phyloP scores from a whole-genome alignment of 805 yeast species.

The Blastobotrys chiropterorum region DNA sequence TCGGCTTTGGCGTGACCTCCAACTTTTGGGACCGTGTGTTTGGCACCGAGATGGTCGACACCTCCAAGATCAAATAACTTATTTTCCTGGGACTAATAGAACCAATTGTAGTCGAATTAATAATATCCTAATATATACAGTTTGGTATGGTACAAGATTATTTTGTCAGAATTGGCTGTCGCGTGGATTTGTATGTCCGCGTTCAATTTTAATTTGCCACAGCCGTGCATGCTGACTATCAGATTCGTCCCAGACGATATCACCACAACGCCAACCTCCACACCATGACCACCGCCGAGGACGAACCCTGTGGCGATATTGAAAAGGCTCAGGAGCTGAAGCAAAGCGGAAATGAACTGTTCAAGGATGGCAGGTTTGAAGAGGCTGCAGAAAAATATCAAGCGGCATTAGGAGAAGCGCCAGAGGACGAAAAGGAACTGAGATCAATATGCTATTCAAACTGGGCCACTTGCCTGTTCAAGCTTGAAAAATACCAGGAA shows the following conservation, averaged over 20 bases:
- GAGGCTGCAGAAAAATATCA: constrained; percentile 10
- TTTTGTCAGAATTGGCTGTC: not conserved
- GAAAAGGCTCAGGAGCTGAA: constrained; percentile 5
- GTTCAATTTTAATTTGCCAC: no score
- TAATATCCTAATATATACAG: not conserved
- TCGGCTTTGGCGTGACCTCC: constrained; percentile 95
- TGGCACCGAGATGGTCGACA: constrained; percentile 61
- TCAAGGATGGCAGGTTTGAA: constrained; percentile 2
- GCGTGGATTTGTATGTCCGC: not conserved
- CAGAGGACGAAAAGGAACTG: constrained; percentile 8
- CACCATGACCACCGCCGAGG: not conserved
- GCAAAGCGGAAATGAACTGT: constrained; percentile 3
- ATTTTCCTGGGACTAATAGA: not conserved
- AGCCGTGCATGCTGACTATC: no score
- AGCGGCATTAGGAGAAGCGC: constrained; percentile 16
- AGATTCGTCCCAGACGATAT: no score
- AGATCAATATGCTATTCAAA: constrained; percentile 22
- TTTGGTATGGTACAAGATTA: not conserved
- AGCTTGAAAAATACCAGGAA: constrained; percentile 19
- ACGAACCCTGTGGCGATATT: not conserved
- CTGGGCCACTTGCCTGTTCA: constrained; percentile 23
- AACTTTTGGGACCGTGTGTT: constrained; percentile 92
- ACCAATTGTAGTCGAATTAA: not conserved
- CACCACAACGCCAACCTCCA: no score
- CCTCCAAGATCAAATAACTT: constrained; percentile 7